phyloP scores from a whole-genome alignment of 139 green algal genomes.

The Volvox reticuliferus region DNA sequence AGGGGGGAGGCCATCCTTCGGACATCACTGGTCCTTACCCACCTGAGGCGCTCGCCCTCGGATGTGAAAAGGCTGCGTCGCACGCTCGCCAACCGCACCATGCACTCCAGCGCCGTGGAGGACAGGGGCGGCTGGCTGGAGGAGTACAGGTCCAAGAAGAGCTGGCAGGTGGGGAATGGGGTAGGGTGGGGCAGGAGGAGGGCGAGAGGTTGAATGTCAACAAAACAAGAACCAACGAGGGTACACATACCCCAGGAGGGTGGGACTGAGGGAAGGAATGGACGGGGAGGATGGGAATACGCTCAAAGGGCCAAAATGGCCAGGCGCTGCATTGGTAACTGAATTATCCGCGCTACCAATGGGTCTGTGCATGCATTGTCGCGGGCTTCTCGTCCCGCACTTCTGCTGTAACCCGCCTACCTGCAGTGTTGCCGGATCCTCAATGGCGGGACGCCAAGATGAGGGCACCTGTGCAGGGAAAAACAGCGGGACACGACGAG shows the following conservation, averaged over 20 bases:
- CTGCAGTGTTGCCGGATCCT: constrained; percentile 88
- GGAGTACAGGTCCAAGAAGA: constrained; percentile 94
- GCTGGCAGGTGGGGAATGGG: constrained; percentile 50
- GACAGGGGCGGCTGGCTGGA: constrained; percentile 85
- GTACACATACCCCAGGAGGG: no score
- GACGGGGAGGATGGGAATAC: no score
- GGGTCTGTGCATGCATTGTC: background rate
- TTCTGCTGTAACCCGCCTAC: background rate
- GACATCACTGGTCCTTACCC: background rate
- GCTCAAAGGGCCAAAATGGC: no score
- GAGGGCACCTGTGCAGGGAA: constrained; percentile 80
- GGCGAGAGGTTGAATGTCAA: no score
- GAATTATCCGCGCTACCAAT: background rate
- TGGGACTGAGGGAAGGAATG: no score
- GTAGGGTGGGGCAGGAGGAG: no score
- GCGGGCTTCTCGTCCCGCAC: background rate
- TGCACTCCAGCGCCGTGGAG: constrained; percentile 83
- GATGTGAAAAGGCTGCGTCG: constrained; percentile 91
- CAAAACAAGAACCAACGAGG: no score
- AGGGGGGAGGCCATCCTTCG: no score
- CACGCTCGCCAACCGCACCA: constrained; percentile 93
- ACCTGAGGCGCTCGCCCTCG: constrained; percentile 85
- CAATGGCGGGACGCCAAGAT: constrained; percentile 84
- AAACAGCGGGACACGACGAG: no score
- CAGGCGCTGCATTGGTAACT: no score